Conservation (phyloP, 2,329 filamentous ascomycete genomes). For the Microcera coccophila region DNA sequence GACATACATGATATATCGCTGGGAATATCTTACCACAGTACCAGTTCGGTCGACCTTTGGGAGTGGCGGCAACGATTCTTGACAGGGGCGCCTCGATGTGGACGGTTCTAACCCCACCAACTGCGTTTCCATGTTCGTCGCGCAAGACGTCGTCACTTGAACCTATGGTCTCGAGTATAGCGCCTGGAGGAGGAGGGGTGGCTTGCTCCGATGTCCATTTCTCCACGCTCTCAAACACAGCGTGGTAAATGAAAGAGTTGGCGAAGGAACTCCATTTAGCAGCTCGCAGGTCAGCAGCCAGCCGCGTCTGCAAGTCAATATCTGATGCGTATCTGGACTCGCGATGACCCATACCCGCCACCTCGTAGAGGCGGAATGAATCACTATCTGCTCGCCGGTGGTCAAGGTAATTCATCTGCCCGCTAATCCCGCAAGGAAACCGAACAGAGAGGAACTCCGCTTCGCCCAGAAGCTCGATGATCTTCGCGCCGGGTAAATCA, state of each 20-base stretch:
- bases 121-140: slow-evolving; percentile 16
- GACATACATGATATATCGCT: neutral
- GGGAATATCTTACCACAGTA: slow-evolving; percentile 10
- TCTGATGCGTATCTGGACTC: slow-evolving; percentile 14
- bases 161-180: slow-evolving; percentile 5
- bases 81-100: slow-evolving; percentile 13
- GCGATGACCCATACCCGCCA: slow-evolving; percentile 15
- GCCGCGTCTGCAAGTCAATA: slow-evolving; percentile 7
- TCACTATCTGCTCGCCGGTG: slow-evolving; percentile 14
- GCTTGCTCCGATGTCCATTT: slow-evolving; percentile 8
- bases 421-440: slow-evolving; percentile 13
- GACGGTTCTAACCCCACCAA: slow-evolving; percentile 12
- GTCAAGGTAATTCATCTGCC: slow-evolving; percentile 9
- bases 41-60: slow-evolving; percentile 16
- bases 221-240: slow-evolving; percentile 14
- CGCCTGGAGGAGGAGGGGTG: slow-evolving; percentile 5
- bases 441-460: slow-evolving; percentile 16
- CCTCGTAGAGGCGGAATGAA: slow-evolving; percentile 12
- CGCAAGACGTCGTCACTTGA: slow-evolving; percentile 11
- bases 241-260: slow-evolving; percentile 19
- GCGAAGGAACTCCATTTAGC: slow-evolving; percentile 16
- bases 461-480: slow-evolving; percentile 15
- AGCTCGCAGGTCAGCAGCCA: slow-evolving; percentile 9
- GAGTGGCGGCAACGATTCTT: slow-evolving; percentile 15
- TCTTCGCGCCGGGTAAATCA: slow-evolving; percentile 9